Evolutionary conservation across 2,329 filamentous ascomycete genomes (phyloP), one percentile per base, ranked within the genome.

Genomic region (Akanthomyces muscarius): DNA sequence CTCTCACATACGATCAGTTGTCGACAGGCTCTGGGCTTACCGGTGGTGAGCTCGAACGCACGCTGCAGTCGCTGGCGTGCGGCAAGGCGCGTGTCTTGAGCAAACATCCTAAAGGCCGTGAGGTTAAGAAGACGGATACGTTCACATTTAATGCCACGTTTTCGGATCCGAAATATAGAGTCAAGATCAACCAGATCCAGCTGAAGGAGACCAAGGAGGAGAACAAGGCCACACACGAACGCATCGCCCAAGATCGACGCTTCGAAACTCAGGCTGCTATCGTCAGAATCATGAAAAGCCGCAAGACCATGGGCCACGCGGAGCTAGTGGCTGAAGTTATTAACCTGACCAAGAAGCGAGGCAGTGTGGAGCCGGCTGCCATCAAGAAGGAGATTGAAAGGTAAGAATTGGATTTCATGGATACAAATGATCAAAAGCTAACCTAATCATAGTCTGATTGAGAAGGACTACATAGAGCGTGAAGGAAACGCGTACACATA

Each of bases 131-230:
- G 0, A 91, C 85, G 0, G 96, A 99, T 76, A 90, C 88, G 0
- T 99, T 99, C 71, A 86, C 86, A 0, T 88, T 96, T 71, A 97
- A 97, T 77, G 76, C 83, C 51, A 74, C 74, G 18, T 99, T 99
- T 76, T 79, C 79, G 2, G 89, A 97, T 71, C 83, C 88, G 23
- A 96, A 95, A 75, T 90, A 91, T 76, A 87, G 92, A 63, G 88
- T 99, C 78, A 99, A 99, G 80, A 97, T 99, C 80, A 99, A 98
- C 78, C 94, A 97, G 77, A 95, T 99, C 69, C 95, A 99, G 77
- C 84, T 97, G 57, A 96, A 95, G 77, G 95, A 99, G 78, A 98
- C 95, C 0, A 90, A 90, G 70, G 90, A 94, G 71, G 95, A 99
- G 77, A 97, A 97, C 77, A 90, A 92, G 76, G 91, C 90, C 69